phyloP scores from a whole-genome alignment of 2,329 filamentous ascomycete species.

The Teratosphaeria pseudoeucalypti region DNA sequence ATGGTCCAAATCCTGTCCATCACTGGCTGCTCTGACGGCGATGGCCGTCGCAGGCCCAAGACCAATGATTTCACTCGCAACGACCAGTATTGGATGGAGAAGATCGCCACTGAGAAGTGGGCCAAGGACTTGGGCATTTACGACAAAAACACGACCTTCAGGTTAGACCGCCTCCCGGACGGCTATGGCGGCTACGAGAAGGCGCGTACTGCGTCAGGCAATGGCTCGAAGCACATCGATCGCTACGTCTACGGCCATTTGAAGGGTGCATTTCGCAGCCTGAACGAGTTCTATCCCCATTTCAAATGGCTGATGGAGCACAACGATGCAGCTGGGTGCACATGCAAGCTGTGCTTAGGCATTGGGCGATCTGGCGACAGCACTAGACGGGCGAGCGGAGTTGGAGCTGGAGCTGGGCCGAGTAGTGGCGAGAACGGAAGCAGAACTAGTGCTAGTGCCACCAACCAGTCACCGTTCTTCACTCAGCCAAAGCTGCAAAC shows the following conservation, averaged over 20 bases:
- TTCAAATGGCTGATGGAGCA: slow-evolving; percentile 46
- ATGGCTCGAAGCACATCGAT: slow-evolving; percentile 33
- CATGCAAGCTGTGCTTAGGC: slow-evolving; percentile 39
- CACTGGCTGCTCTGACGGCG: slow-evolving; percentile 11
- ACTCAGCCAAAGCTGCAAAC: background rate
- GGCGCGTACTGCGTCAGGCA: slow-evolving; percentile 24
- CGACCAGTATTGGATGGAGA: slow-evolving; percentile 18
- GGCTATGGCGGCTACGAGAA: slow-evolving; percentile 46
- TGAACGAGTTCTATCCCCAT: slow-evolving; percentile 45
- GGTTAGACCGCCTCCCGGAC: slow-evolving; percentile 42
- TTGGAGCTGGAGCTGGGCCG: background rate
- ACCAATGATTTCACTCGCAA: slow-evolving; percentile 11
- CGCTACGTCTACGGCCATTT: slow-evolving; percentile 50
- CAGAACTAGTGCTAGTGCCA: slow-evolving; percentile 9
- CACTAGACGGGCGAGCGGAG: background rate
- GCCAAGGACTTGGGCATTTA: slow-evolving; percentile 12
- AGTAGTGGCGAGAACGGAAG: background rate
- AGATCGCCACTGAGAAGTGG: slow-evolving; percentile 17
- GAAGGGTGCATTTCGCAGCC: slow-evolving; percentile 41
- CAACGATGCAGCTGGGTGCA: slow-evolving; percentile 33
- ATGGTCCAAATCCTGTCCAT: slow-evolving; percentile 3
- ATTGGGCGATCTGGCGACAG: slow-evolving; percentile 4
- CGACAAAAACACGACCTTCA: slow-evolving; percentile 28
- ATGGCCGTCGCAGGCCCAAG: slow-evolving; percentile 12
- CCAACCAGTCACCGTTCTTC: slow-evolving; percentile 4